Percentiles rank a stretch among this genome's conserved stretches.
Evolutionary conservation across 345 rosid species (phyloP).

Genomic region (Eucalyptus fibrosa): DNA sequence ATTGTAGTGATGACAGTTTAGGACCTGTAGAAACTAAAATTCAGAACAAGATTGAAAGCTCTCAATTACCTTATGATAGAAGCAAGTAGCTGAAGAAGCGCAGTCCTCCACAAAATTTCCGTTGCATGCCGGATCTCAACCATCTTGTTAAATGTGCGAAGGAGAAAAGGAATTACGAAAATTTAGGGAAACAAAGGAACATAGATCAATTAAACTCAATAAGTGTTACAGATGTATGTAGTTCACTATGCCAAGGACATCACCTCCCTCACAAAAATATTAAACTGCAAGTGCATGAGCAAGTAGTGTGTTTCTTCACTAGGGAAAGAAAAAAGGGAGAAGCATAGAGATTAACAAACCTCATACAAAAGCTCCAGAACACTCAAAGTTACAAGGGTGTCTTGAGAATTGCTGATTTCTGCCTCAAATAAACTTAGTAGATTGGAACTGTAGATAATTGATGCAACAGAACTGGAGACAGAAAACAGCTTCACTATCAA

Average conservation of each 20-base stretch:
- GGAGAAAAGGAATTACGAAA: not conserved
- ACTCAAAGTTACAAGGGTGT: conserved; percentile 53
- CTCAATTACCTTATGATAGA: conserved; percentile 55
- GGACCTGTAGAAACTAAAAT: not conserved
- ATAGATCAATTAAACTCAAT: not conserved
- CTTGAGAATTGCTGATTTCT: conserved; percentile 48
- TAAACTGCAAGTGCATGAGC: not conserved
- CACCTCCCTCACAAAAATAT: not conserved
- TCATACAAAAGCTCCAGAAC: conserved; percentile 75
- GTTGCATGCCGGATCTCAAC: conserved; percentile 59
- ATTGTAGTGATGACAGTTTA: not conserved
- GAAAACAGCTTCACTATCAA: conserved; percentile 88
- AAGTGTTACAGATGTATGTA: not conserved
- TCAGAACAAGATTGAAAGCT: not conserved
- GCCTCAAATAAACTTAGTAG: conserved; percentile 68
- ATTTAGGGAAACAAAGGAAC: not conserved
- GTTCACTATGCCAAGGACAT: not conserved
- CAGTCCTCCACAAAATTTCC: conserved; percentile 57
- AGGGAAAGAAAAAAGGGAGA: not conserved
- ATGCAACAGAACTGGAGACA: conserved; percentile 59
- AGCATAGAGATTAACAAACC: conserved; percentile 26
- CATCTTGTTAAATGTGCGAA: conserved; percentile 31
- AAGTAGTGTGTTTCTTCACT: not conserved
- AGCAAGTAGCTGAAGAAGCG: conserved; percentile 53
- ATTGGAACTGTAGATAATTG: conserved; percentile 41